Conservation (phyloP, 2,329 filamentous ascomycete genomes). For the Ambrosiella xylebori region DNA sequence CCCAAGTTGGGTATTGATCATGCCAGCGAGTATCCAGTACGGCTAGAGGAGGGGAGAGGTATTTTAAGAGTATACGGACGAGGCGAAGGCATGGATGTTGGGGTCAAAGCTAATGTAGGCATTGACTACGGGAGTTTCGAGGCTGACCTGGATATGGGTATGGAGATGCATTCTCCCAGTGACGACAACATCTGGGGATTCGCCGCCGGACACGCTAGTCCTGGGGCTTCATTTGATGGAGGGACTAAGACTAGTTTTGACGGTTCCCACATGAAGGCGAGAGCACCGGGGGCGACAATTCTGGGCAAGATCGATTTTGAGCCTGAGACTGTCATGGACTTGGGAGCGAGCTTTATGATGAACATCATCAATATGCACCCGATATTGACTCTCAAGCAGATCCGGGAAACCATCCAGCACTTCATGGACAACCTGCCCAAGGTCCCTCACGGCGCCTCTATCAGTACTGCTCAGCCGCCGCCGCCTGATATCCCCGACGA, state of each 20-base stretch:
- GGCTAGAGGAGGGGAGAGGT: conserved; percentile 56
- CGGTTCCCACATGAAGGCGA: background rate
- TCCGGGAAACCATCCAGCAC: conserved; percentile 34
- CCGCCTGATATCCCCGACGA: background rate
- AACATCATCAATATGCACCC: conserved; percentile 51
- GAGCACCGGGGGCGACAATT: background rate
- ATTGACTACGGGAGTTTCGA: conserved; percentile 19
- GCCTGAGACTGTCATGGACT: conserved; percentile 30
- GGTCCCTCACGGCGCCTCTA: background rate
- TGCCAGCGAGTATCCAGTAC: conserved; percentile 57
- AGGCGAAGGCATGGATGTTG: conserved; percentile 42
- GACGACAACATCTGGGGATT: conserved; percentile 41
- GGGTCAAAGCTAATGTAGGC: conserved; percentile 15
- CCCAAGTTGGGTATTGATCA: conserved; percentile 33
- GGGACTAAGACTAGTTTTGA: background rate
- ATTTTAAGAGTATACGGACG: conserved; percentile 59
- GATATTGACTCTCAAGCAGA: conserved; percentile 35
- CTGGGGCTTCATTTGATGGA: conserved; percentile 18
- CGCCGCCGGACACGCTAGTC: conserved; percentile 34
- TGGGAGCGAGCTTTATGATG: conserved; percentile 40
- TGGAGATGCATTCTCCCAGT: conserved; percentile 36
- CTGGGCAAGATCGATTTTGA: conserved; percentile 28
- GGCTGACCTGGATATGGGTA: conserved; percentile 28
- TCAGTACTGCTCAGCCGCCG: background rate
- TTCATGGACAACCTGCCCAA: conserved; percentile 33